Conservation (phyloP, 768 basidiomycete species). For the Mrakia frigida region DNA sequence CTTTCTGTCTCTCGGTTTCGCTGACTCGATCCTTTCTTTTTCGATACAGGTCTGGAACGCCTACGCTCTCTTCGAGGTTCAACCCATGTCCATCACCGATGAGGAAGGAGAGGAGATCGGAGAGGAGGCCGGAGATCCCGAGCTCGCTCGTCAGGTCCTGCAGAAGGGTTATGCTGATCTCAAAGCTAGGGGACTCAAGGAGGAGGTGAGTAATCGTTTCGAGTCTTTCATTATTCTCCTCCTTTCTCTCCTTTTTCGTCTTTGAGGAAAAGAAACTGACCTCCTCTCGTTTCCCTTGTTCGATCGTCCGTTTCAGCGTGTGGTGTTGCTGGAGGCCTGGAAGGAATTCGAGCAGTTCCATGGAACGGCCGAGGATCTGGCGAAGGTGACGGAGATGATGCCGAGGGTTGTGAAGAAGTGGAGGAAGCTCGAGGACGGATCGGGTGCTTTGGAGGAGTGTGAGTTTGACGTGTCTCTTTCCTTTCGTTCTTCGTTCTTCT, state of each 20-base stretch:
- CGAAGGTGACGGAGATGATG: conserved; percentile 86
- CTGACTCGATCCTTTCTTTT: neutral
- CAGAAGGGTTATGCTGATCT: conserved; percentile 82
- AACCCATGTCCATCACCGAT: conserved; percentile 49
- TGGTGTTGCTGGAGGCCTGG: conserved; percentile 84
- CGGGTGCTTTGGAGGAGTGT: conserved; percentile 71
- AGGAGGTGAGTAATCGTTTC: conserved; percentile 60
- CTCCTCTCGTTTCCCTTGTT: neutral
- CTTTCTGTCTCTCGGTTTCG: neutral
- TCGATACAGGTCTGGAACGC: conserved; percentile 70
- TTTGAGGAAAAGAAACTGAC: neutral
- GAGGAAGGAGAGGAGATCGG: conserved; percentile 49
- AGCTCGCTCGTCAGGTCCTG: conserved; percentile 69
- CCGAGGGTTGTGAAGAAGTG: conserved; percentile 82
- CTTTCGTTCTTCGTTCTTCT: neutral
- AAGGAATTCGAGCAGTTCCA: conserved; percentile 82
- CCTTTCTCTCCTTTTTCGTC: neutral
- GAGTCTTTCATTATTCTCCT: too few relatives aligned
- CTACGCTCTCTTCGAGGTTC: conserved; percentile 80
- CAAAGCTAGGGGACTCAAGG: conserved; percentile 72
- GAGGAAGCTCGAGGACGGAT: conserved; percentile 76
- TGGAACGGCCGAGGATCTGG: conserved; percentile 65
- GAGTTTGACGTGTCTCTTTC: conserved; percentile 20
- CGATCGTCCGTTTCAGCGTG: conserved; percentile 60
- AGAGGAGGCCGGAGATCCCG: conserved; percentile 62